Evolutionary conservation across 495 filamentous ascomycete genomes (phyloP).

Genomic region (Neurospora tetraspora): DNA sequence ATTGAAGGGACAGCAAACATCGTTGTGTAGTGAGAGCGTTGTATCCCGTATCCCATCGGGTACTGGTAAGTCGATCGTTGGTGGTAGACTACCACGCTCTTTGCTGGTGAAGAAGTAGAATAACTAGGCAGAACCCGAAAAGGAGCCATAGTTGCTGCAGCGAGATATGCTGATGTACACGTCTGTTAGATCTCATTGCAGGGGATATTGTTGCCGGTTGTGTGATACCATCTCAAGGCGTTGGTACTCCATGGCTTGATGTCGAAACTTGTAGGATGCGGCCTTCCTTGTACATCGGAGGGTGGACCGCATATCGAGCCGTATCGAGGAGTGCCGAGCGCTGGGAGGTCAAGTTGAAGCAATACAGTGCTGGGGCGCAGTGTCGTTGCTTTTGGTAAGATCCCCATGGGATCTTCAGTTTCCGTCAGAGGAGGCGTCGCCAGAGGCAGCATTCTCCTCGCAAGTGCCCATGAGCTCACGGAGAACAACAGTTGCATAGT

Average conservation of each 20-base stretch:
- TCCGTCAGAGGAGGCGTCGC: background rate
- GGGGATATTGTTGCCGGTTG: background rate
- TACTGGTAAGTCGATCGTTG: background rate
- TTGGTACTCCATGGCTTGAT: background rate
- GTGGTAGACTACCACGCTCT: background rate
- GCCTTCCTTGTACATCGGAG: background rate
- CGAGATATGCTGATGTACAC: background rate
- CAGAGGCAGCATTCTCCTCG: background rate
- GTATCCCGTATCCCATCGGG: background rate
- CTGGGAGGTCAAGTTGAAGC: background rate
- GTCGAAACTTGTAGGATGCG: background rate
- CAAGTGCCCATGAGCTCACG: conserved; percentile 54
- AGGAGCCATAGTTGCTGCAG: background rate
- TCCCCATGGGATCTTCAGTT: background rate
- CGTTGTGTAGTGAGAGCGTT: background rate
- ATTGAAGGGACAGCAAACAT: background rate
- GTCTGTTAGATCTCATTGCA: background rate
- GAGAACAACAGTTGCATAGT: conserved; percentile 91
- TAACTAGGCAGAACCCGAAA: background rate
- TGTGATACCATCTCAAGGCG: background rate
- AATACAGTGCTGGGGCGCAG: background rate
- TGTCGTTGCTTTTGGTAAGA: background rate
- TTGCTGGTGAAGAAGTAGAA: background rate
- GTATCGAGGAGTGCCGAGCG: background rate
- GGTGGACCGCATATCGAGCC: background rate